Conservation (phyloP, 1,139 yeast species). For the Protomyces pachydermus region DNA sequence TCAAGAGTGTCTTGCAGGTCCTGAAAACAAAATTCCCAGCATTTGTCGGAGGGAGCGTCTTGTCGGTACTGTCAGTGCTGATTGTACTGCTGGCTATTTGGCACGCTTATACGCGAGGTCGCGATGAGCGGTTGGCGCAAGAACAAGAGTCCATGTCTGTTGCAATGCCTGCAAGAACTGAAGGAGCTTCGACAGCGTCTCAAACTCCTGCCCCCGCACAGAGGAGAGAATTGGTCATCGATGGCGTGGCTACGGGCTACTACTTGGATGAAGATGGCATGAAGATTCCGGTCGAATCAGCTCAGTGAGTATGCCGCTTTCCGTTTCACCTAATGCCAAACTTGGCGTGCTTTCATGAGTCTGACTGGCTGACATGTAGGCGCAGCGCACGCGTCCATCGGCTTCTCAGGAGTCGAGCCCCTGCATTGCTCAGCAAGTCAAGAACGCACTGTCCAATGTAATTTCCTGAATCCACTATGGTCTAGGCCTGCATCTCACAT, state of each 20-base stretch:
- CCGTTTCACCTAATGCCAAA: neutral
- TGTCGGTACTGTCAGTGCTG: slow-evolving; percentile 20
- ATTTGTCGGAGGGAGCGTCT: slow-evolving; percentile 19
- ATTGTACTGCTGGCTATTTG: slow-evolving; percentile 19
- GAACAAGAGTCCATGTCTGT: neutral
- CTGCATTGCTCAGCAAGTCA: no score
- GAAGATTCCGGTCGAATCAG: slow-evolving; percentile 1
- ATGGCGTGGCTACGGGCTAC: slow-evolving; percentile 11
- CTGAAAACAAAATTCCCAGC: slow-evolving; percentile 20
- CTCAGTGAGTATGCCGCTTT: neutral
- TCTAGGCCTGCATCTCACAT: no score
- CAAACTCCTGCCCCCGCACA: neutral
- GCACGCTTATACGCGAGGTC: slow-evolving; percentile 17
- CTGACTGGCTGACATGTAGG: no score
- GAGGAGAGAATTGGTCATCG: slow-evolving; percentile 9
- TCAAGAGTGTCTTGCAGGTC: slow-evolving; percentile 15
- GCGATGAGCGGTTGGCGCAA: slow-evolving; percentile 21
- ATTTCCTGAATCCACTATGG: no score
- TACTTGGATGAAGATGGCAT: slow-evolving; percentile 20
- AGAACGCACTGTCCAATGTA: no score
- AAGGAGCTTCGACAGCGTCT: neutral
- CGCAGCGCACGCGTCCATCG: no score
- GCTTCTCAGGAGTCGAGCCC: no score
- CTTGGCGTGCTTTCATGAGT: no score
- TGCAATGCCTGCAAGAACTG: neutral